Base-by-base conservation (phyloP, 2,329 filamentous ascomycete genomes). In the Calonectria honghensis region DNA sequence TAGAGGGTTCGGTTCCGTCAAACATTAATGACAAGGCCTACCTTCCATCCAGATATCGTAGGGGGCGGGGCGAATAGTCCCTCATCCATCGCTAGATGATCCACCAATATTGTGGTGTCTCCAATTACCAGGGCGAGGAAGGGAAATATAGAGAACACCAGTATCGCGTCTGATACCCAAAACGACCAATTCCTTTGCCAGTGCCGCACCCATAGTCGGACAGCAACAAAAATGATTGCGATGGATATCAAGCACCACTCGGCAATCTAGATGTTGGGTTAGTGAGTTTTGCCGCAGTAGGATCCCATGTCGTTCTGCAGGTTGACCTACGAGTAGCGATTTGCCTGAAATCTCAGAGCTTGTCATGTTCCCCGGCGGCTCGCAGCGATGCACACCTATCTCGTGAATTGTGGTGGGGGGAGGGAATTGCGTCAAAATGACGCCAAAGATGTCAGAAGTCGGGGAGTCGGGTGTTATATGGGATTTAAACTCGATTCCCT, bases 111-210 rank as follows among this genome's bases (percentile, higher is more conserved):
- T 9, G 18, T 11, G 24, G 57, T 63, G 9, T 63, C 57, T 20
- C 57, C 57, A 41, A 63, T 41, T 18, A 63, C 37, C 7, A 63
- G 24, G 5, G 57, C 27, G 27, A 63, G 57, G 24, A 63, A 63
- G 2, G 37, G 37, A 13, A 63, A 41, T 20, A 63, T 41, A 1
- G 57, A 63, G n/a, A 63, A 39, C 1, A 41, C 37, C 13, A 63
- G 57, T 6, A 63, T 27, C 6, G 14, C 35, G 29, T 63, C 57
- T 18, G 57, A 63, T 10, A 63, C 7, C 57, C 57, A 63, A 18
- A 63, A 63, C 7, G n/a, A 18, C 57, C 57, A 63, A 41, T 63
- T 63, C 57, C 6, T 63, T 20, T 63, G 57, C 57, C 57, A 63
- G 24, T 41, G 39, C 6, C 57, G 57, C 35, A 63, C 57, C 32